Evolutionary conservation across 169 alveolate species (phyloP), one percentile per base, ranked within the genome.

Genomic region (Plasmodium coatneyi): DNA sequence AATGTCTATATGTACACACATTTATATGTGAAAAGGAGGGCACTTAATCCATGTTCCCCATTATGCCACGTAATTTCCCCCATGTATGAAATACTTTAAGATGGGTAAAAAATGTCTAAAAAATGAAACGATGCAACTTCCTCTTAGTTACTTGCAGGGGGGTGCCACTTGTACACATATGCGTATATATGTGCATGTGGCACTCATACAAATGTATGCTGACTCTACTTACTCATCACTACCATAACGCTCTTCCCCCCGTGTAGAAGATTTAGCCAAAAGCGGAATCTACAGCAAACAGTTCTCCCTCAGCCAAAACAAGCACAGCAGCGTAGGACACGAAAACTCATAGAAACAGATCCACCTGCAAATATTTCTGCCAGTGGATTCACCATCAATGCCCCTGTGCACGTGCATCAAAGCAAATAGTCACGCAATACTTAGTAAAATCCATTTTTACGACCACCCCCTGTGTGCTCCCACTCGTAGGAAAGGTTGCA

Each of bases 221-320:
- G 25, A 60, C 41, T 56, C 12, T 79, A 39, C 71, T 16, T 25
- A 28, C 39, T 30, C 74, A 1, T 49, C 5, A 9, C 41, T 30
- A 52, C 19, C 30, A 19, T 52, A 2, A 16, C 70, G 41, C 43
- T 43, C 43, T 54, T 86, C 70, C 52, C 22, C 52, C 30, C 46
- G 22, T 19, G 49, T 86, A 74, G 84, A 74, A 70, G 93, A 86
- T 34, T 54, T 86, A 34, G 80, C 46, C 52, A 86, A 74, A 34
- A 86, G 93, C 30, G 93, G 76, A 74, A 30, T 86, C 60, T 74
- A 86, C 56, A 86, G 84, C 52, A 86, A 86, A 70, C 93, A 86
- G 66, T 86, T 86, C 80, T 74, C 93, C 70, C 49, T 86, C 28
- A 86, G 93, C 71, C 93, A 86, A 52, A 86, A 52, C 46, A 86